A percentile compares a stretch with the other conserved stretches of the same genome.
Conservation (phyloP, 306 rosid genomes). For the Mucuna pruriens region DNA sequence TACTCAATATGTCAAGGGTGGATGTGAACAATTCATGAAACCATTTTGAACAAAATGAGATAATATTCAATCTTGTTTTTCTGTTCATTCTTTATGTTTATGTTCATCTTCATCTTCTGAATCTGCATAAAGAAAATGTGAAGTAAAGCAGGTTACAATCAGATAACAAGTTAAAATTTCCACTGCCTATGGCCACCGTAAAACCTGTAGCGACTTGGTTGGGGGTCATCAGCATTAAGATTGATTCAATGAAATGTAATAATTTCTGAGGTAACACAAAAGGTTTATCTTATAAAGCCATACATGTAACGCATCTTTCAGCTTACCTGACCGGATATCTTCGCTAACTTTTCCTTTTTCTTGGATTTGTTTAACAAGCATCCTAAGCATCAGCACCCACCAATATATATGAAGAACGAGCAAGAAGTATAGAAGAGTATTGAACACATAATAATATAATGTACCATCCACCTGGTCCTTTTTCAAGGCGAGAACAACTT, state of each 20-base stretch:
- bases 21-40: background rate
- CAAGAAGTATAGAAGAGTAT: conserved; percentile 78
- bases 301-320: conserved; percentile 17
- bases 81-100: conserved; percentile 76
- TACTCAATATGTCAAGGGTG: no score
- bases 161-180: conserved; percentile 16
- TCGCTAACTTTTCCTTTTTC: conserved; percentile 83
- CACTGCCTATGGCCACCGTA: background rate
- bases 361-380: conserved; percentile 91
- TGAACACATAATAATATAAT: conserved; percentile 80
- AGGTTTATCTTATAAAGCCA: conserved; percentile 3
- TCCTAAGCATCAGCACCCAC: conserved; percentile 94
- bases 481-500: conserved; percentile 63
- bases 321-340: conserved; percentile 96
- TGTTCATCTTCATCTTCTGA: conserved; percentile 92
- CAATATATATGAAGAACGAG: conserved; percentile 84
- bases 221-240: background rate
- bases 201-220: conserved; percentile 9
- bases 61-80: conserved; percentile 39
- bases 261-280: background rate
- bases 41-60: conserved; percentile 29
- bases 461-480: conserved; percentile 69
- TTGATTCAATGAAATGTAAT: background rate
- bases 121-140: conserved; percentile 57
- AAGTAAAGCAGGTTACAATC: conserved; percentile 1